Conservation (phyloP, 129 eudicot species). For the Artemisia annua region DNA sequence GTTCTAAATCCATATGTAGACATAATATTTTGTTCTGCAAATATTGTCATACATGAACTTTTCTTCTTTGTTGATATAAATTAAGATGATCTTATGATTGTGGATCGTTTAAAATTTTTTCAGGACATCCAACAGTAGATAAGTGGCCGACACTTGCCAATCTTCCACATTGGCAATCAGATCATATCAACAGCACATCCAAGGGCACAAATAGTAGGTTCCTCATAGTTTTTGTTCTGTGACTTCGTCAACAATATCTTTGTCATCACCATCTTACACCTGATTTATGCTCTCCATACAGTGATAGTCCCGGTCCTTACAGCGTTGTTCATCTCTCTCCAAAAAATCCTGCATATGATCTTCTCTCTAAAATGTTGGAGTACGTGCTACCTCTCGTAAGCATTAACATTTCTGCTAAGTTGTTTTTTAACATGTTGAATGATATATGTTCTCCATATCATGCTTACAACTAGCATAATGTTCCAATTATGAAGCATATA, state of each 20-base stretch:
- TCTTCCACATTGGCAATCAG: slow-evolving; percentile 96
- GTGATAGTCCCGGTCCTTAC: slow-evolving; percentile 95
- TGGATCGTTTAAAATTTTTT: slow-evolving; percentile 12
- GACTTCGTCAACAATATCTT: neutral
- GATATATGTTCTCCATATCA: neutral
- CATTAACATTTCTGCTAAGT: slow-evolving; percentile 9
- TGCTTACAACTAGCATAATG: neutral
- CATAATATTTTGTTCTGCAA: slow-evolving; percentile 14
- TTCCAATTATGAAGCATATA: slow-evolving; percentile 3
- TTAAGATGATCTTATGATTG: neutral
- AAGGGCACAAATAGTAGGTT: slow-evolving; percentile 89
- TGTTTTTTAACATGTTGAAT: slow-evolving; percentile 7
- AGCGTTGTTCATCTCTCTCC: slow-evolving; percentile 87
- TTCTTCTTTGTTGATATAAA: slow-evolving; percentile 6
- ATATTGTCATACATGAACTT: slow-evolving; percentile 7
- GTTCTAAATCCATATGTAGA: slow-evolving; percentile 4
- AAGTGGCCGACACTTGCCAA: slow-evolving; percentile 93
- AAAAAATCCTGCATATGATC: slow-evolving; percentile 90
- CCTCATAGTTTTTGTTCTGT: slow-evolving; percentile 9
- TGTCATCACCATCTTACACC: slow-evolving; percentile 8
- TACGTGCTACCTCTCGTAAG: slow-evolving; percentile 44
- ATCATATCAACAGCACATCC: slow-evolving; percentile 83
- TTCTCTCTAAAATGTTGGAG: slow-evolving; percentile 98
- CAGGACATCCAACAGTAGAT: slow-evolving; percentile 95
- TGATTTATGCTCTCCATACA: slow-evolving; percentile 34